A percentile compares a stretch with the other conserved stretches of the same genome.
Conservation (phyloP, 805 yeast species). For the Cyberlindnera maritima region DNA sequence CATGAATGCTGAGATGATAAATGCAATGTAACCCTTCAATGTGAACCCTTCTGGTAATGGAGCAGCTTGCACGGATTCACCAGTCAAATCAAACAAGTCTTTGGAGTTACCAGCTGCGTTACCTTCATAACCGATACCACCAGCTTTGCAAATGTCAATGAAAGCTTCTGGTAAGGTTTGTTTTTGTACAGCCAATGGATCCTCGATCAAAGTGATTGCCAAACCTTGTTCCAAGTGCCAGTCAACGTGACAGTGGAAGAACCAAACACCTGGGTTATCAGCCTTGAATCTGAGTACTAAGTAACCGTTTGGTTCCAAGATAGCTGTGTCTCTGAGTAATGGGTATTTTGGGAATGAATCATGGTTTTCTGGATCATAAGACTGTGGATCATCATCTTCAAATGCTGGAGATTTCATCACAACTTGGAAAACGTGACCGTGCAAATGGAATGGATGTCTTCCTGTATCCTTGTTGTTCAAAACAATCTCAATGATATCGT, state of each 20-base stretch:
- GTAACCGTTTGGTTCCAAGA: constrained; percentile 80
- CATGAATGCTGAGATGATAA: constrained; percentile 47
- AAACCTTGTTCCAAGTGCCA: constrained; percentile 98
- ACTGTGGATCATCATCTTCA: constrained; percentile 48
- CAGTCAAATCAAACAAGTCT: constrained; percentile 54
- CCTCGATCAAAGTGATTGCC: constrained; percentile 78
- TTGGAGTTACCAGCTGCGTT: constrained; percentile 68
- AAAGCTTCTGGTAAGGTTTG: constrained; percentile 47
- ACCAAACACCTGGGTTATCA: constrained; percentile 97
- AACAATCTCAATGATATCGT: constrained; percentile 69
- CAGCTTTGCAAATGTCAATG: constrained; percentile 45
- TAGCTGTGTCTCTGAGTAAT: constrained; percentile 78
- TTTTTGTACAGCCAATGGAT: constrained; percentile 59
- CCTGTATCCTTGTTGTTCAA: constrained; percentile 88
- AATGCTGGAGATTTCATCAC: constrained; percentile 70
- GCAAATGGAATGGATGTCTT: constrained; percentile 96
- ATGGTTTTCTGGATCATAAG: constrained; percentile 51
- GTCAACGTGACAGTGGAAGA: constrained; percentile 98
- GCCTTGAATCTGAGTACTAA: constrained; percentile 86
- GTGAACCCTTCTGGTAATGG: constrained; percentile 76
- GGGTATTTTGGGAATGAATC: constrained; percentile 68
- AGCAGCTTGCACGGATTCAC: constrained; percentile 56
- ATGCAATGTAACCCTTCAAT: constrained; percentile 63
- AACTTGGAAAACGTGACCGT: constrained; percentile 84
- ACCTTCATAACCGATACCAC: constrained; percentile 48